Conservation (phyloP, 1,284 basidiomycete genomes). For the Coniophora puteana region DNA sequence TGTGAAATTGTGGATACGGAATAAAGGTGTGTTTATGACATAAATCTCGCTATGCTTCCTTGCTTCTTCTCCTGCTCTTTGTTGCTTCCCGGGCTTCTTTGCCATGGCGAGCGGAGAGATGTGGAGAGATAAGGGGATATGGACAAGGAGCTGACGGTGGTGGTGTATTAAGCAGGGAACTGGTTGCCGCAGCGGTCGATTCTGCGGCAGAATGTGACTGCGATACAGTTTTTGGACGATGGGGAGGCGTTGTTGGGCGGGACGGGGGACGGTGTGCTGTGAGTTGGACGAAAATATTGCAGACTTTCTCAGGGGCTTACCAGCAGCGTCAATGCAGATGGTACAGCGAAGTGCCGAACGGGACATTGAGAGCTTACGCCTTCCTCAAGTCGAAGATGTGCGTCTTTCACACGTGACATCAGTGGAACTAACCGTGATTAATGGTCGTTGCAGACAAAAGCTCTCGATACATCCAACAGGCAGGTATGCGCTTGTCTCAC, state of each 20-base stretch:
- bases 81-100: not conserved
- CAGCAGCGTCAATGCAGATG: conserved; percentile 36
- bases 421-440: conserved; percentile 6
- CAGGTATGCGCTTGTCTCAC: conserved; percentile 48
- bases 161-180: conserved; percentile 32
- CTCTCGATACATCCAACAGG: conserved; percentile 47
- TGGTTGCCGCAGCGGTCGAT: conserved; percentile 62
- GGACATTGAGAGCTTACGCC: conserved; percentile 51
- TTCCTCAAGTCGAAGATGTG: conserved; percentile 57
- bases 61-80: not conserved
- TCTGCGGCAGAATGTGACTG: conserved; percentile 54
- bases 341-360: conserved; percentile 61
- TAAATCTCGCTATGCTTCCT: conserved; percentile 3
- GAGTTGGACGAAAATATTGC: conserved; percentile 21
- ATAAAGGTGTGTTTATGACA: conserved; percentile 38
- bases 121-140: no score
- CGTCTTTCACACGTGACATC: conserved; percentile 18
- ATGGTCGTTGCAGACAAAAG: conserved; percentile 34
- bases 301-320: conserved; percentile 11
- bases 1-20: conserved; percentile 63
- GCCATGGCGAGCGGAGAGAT: no score
- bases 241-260: conserved; percentile 63
- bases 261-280: conserved; percentile 66
- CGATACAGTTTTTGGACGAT: conserved; percentile 56
- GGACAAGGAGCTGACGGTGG: not conserved